Evolutionary conservation across 1,139 yeast species (phyloP).

Genomic region (Saccharomyces pastorianus): DNA sequence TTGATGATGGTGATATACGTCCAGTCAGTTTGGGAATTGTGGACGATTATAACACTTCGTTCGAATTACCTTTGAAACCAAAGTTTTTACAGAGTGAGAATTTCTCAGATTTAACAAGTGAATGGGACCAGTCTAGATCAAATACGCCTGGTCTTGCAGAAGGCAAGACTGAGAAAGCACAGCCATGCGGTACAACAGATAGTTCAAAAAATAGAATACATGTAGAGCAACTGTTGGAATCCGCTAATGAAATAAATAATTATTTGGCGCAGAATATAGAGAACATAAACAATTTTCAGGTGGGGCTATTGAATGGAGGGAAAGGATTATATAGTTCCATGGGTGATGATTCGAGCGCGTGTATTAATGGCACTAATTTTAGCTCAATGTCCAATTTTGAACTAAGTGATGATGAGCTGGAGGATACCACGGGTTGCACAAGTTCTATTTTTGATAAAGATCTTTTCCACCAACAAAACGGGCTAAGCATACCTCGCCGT

Average conservation of each 20-base stretch:
- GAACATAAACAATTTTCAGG: constrained; percentile 18
- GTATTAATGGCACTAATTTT: constrained; percentile 8
- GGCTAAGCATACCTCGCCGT: not conserved
- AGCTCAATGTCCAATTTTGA: constrained; percentile 23
- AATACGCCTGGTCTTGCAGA: constrained; percentile 1
- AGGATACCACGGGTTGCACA: constrained; percentile 7
- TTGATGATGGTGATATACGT: not conserved
- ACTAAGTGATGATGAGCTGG: constrained; percentile 18
- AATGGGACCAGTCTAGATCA: constrained; percentile 7
- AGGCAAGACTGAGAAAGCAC: not conserved
- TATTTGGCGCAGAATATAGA: constrained; percentile 25
- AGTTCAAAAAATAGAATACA: constrained; percentile 12
- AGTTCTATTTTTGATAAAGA: constrained; percentile 3
- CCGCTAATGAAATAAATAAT: constrained; percentile 26
- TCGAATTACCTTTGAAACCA: constrained; percentile 20
- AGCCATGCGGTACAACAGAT: not conserved
- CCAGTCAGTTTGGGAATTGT: not conserved
- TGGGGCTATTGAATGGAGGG: constrained; percentile 12
- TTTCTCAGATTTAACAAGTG: constrained; percentile 16
- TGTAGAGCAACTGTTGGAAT: constrained; percentile 27
- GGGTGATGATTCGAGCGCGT: constrained; percentile 15
- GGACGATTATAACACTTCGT: constrained; percentile 11
- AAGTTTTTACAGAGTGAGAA: constrained; percentile 12
- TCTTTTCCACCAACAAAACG: constrained; percentile 2
- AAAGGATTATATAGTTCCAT: constrained; percentile 5